Evolutionary conservation across 2,329 filamentous ascomycete species (phyloP).

Genomic region (Pseudohalonectria lignicola): DNA sequence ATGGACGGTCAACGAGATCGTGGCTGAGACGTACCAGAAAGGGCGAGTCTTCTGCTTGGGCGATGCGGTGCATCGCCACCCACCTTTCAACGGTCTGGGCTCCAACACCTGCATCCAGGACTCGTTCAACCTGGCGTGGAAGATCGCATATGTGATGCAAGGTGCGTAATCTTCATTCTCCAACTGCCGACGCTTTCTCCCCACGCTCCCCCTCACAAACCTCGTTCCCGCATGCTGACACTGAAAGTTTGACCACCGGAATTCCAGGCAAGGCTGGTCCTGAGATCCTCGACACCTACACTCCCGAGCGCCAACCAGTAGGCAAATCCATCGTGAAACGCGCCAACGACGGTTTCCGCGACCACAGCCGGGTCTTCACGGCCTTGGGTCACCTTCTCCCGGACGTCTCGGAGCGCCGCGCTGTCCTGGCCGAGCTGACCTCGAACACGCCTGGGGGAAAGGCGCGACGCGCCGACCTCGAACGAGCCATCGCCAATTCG

Average conservation of each 20-base stretch:
- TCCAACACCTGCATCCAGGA: slow-evolving; percentile 49
- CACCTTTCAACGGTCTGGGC: slow-evolving; percentile 44
- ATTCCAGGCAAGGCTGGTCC: slow-evolving; percentile 19
- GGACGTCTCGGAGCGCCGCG: slow-evolving; percentile 24
- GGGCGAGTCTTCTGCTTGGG: slow-evolving; percentile 35
- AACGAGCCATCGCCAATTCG: slow-evolving; percentile 27
- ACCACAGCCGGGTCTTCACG: slow-evolving; percentile 34
- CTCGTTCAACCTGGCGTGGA: slow-evolving; percentile 45
- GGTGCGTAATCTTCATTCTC: neutral
- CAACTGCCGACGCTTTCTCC: too few species aligned
- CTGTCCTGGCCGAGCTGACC: slow-evolving; percentile 27
- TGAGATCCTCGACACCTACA: slow-evolving; percentile 30
- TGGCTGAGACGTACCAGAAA: slow-evolving; percentile 43
- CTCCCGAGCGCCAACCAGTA: slow-evolving; percentile 35
- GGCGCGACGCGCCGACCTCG: slow-evolving; percentile 24
- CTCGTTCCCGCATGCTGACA: too few species aligned
- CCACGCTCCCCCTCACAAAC: too few species aligned
- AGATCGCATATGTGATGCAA: slow-evolving; percentile 31
- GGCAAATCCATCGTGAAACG: slow-evolving; percentile 35
- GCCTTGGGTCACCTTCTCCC: slow-evolving; percentile 30
- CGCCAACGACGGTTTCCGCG: slow-evolving; percentile 44
- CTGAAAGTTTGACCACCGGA: too few species aligned
- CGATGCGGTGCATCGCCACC: slow-evolving; percentile 47
- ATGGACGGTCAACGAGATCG: slow-evolving; percentile 52
- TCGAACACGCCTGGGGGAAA: slow-evolving; percentile 23